Conservation (phyloP, 2,329 filamentous ascomycete species). For the Fusarium sarcochroum region DNA sequence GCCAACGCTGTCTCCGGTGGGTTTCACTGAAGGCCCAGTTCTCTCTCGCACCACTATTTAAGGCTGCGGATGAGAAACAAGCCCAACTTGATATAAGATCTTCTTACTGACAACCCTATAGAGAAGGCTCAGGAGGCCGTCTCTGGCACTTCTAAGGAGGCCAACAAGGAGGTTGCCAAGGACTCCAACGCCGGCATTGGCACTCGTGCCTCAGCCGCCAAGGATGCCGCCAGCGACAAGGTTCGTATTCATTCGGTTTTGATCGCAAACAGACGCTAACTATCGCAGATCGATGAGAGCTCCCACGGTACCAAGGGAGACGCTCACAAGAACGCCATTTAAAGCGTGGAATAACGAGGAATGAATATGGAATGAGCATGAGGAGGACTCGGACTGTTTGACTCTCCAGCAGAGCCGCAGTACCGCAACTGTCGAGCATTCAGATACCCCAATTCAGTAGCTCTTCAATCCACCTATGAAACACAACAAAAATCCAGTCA, state of each 20-base stretch:
- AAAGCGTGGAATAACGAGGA: constrained; percentile 8
- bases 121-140: constrained; percentile 71
- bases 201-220: constrained; percentile 67
- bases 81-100: no score
- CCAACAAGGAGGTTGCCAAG: constrained; percentile 79
- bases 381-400: constrained; percentile 22
- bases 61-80: no score
- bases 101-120: no score
- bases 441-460: constrained; percentile 47
- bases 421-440: constrained; percentile 30
- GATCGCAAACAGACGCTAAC: no score
- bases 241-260: background rate
- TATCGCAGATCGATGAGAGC: constrained; percentile 51
- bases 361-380: constrained; percentile 5
- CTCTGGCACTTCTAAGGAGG: constrained; percentile 73
- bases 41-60: no score
- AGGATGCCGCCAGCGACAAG: constrained; percentile 65
- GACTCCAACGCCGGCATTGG: constrained; percentile 65
- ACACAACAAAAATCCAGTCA: background rate
- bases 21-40: no score
- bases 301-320: constrained; percentile 58
- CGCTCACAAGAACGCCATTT: constrained; percentile 56
- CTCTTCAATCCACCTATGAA: constrained; percentile 38
- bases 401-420: constrained; percentile 1
- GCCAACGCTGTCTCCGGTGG: constrained; percentile 73